A percentile compares a stretch with the other conserved stretches of the same genome.
phyloP scores from a whole-genome alignment of 352 stramenopile species.

The Phytophthora multivora region DNA sequence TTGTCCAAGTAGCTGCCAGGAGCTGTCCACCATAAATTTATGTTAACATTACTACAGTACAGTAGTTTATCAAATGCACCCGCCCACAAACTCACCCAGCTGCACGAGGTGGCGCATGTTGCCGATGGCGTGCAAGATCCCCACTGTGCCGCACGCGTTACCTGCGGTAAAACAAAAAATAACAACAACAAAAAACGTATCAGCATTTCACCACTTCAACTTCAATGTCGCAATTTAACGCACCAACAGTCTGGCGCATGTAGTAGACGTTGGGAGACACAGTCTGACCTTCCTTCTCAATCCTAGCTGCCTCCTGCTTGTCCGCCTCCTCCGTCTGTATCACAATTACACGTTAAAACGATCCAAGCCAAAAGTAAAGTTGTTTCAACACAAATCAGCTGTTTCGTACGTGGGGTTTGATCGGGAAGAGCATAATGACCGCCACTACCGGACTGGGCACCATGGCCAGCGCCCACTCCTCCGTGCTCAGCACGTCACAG shows the following conservation, averaged over 20 bases:
- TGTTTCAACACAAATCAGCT: slow-evolving; percentile 15
- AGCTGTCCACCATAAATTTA: slow-evolving; percentile 26
- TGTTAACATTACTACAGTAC: neutral
- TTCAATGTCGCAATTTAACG: slow-evolving; percentile 4
- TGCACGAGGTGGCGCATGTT: slow-evolving; percentile 88
- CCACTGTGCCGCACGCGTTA: slow-evolving; percentile 97
- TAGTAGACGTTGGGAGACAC: slow-evolving; percentile 86
- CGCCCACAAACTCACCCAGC: slow-evolving; percentile 47
- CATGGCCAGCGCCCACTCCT: slow-evolving; percentile 97
- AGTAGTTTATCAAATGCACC: neutral
- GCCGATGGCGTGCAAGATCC: slow-evolving; percentile 93
- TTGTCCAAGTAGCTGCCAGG: slow-evolving; percentile 76
- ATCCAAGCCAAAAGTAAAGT: neutral
- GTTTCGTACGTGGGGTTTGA: slow-evolving; percentile 81
- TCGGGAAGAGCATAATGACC: slow-evolving; percentile 96
- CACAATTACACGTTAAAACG: slow-evolving; percentile 9
- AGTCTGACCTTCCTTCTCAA: slow-evolving; percentile 73
- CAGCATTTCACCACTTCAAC: neutral
- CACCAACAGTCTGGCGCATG: slow-evolving; percentile 95
- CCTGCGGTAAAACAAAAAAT: slow-evolving; percentile 34
- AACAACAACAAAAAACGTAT: slow-evolving; percentile 5
- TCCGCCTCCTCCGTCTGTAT: slow-evolving; percentile 74
- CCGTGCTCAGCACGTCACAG: slow-evolving; percentile 95
- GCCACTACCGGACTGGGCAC: slow-evolving; percentile 92
- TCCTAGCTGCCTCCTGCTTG: slow-evolving; percentile 71